These are phyloP conservation scores for Fusarium tjaetaba DNA, from an alignment of 2,329 filamentous ascomycete genomes.

Conservation along the genomic window DNA sequence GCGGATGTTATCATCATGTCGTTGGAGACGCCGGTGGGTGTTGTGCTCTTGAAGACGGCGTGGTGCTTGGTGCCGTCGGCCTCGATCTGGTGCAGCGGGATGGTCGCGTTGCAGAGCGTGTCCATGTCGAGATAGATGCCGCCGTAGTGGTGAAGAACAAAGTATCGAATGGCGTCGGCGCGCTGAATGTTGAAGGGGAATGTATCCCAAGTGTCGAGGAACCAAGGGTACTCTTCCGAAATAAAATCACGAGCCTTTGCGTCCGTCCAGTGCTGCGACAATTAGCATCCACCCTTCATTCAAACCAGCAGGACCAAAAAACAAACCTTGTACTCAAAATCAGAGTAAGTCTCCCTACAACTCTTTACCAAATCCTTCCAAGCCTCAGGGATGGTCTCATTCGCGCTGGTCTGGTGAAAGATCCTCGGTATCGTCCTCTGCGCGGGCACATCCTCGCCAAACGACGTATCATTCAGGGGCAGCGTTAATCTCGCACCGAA, in stretches of 20 bases:
- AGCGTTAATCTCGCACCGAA: constrained; percentile 43
- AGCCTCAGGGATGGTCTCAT: constrained; percentile 72
- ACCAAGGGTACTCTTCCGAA: constrained; percentile 75
- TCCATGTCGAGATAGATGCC: constrained; percentile 75
- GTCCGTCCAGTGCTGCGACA: constrained; percentile 75
- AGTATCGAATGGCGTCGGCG: constrained; percentile 78
- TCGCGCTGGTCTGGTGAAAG: constrained; percentile 79
- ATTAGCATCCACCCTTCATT: neutral
- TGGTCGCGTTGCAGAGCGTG: constrained; percentile 44
- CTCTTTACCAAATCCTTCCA: constrained; percentile 74
- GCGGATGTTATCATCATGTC: constrained; percentile 80
- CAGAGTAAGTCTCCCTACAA: constrained; percentile 73
- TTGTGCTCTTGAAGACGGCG: constrained; percentile 58
- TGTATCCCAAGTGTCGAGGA: constrained; percentile 73
- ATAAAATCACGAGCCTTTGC: constrained; percentile 74
- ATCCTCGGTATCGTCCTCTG: constrained; percentile 79
- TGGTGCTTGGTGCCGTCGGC: constrained; percentile 32
- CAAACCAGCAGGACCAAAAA: neutral
- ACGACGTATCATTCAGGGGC: constrained; percentile 72
- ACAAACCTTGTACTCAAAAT: constrained; percentile 77
- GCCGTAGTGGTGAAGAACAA: constrained; percentile 76
- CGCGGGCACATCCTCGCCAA: constrained; percentile 56
- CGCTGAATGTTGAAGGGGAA: constrained; percentile 78
- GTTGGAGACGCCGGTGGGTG: constrained; percentile 82
- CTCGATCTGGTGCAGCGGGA: constrained; percentile 45